Conservation (phyloP, 2,329 filamentous ascomycete species). For the Arachnomyces sp. region DNA sequence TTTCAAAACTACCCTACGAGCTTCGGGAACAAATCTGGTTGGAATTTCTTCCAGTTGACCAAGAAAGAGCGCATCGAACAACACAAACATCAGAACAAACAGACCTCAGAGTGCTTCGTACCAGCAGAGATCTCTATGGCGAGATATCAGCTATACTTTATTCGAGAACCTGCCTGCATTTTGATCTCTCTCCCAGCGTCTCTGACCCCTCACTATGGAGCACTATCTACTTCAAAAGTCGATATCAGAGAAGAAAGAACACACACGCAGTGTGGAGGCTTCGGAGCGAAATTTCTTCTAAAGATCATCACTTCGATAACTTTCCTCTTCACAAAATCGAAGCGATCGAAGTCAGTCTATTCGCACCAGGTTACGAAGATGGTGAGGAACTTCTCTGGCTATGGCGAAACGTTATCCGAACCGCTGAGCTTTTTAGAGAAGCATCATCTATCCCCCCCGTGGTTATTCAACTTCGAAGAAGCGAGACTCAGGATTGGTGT, state of each 20-base stretch:
- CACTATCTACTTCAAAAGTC: conserved; percentile 2
- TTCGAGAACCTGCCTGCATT: conserved; percentile 4
- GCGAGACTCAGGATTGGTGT: background rate
- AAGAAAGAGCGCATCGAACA: background rate
- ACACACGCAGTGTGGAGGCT: background rate
- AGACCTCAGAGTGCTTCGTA: conserved; percentile 4
- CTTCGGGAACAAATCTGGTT: conserved; percentile 9
- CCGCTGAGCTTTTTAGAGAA: background rate
- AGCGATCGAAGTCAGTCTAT: conserved; percentile 3
- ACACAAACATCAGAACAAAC: background rate
- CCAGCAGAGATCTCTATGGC: conserved; percentile 5
- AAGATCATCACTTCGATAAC: conserved; percentile 2
- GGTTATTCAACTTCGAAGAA: conserved; percentile 2
- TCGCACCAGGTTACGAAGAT: conserved; percentile 2
- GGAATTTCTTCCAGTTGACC: conserved; percentile 6
- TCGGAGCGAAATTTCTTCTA: background rate
- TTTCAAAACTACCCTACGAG: conserved; percentile 9
- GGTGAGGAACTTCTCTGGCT: conserved; percentile 1
- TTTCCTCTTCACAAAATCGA: conserved; percentile 8
- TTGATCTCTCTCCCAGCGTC: conserved; percentile 2
- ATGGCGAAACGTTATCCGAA: conserved; percentile 6
- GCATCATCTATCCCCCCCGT: background rate
- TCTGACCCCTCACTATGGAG: background rate
- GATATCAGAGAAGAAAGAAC: background rate
- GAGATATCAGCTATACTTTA: conserved; percentile 9